Evolutionary conservation across 352 stramenopile genomes (phyloP).

Genomic region (Peronospora farinosa): DNA sequence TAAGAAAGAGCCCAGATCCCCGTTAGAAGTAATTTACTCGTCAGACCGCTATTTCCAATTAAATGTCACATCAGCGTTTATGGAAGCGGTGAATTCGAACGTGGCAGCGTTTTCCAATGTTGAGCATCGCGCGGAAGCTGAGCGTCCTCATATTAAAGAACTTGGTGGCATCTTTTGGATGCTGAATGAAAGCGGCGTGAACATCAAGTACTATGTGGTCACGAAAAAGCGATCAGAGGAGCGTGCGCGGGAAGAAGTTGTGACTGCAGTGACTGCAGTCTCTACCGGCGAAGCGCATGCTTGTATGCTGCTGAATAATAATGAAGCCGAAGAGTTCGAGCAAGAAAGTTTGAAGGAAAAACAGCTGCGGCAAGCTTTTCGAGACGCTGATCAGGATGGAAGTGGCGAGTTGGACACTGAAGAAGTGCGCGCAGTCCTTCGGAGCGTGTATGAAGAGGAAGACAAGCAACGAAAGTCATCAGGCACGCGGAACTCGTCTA

Average conservation of each 20-base stretch:
- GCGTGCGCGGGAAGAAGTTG: conserved; percentile 40
- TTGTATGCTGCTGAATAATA: conserved; percentile 55
- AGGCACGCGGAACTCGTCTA: conserved; percentile 23
- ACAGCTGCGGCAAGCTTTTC: conserved; percentile 72
- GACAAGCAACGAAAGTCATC: conserved; percentile 38
- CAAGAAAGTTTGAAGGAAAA: conserved; percentile 84
- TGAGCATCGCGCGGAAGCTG: conserved; percentile 35
- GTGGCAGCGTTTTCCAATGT: conserved; percentile 59
- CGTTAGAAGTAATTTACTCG: conserved; percentile 63
- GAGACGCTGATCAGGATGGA: conserved; percentile 61
- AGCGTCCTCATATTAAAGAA: conserved; percentile 76
- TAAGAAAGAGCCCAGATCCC: conserved; percentile 62
- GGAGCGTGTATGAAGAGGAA: conserved; percentile 68
- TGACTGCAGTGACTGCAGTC: conserved; percentile 50
- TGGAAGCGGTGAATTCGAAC: conserved; percentile 71
- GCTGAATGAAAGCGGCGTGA: conserved; percentile 72
- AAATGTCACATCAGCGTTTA: conserved; percentile 80
- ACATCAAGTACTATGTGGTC: conserved; percentile 78
- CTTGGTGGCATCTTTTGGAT: conserved; percentile 81
- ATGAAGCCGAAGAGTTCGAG: conserved; percentile 70
- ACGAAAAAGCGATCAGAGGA: conserved; percentile 61
- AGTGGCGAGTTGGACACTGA: conserved; percentile 73
- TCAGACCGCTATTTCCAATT: conserved; percentile 83
- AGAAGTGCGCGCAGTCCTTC: conserved; percentile 69
- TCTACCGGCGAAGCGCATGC: conserved; percentile 41